These are phyloP conservation scores for Zymoseptoria pseudotritici DNA, from an alignment of 2,329 filamentous ascomycete species.

Conservation along the genomic window DNA sequence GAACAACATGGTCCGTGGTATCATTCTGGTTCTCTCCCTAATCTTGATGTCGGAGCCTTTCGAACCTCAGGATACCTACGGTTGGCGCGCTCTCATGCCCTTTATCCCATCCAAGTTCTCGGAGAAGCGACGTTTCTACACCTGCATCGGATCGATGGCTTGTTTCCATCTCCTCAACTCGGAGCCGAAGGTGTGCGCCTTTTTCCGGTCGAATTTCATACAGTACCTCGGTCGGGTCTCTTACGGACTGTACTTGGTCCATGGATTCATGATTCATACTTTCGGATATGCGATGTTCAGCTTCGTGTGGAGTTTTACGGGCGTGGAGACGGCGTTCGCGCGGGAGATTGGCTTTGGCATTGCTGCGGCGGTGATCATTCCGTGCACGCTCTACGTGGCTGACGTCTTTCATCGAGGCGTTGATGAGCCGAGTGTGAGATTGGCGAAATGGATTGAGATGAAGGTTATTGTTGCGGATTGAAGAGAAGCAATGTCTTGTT, in stretches of 20 bases:
- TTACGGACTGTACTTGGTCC: not conserved
- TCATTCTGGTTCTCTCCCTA: not conserved
- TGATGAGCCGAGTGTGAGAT: slow-evolving; percentile 1
- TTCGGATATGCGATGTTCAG: not conserved
- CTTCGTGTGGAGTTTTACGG: not conserved
- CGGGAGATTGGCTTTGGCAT: not conserved
- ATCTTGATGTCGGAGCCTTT: not conserved
- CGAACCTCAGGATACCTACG: not conserved
- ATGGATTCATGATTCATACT: not conserved
- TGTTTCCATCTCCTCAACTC: not conserved
- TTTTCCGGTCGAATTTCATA: not conserved
- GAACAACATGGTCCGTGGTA: not conserved
- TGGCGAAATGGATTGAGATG: not conserved
- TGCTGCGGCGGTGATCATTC: not conserved
- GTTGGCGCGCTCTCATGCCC: not conserved
- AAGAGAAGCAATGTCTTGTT: not conserved
- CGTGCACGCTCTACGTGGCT: not conserved
- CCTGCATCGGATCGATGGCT: not conserved
- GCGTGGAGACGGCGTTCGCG: not conserved
- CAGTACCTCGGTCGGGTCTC: not conserved
- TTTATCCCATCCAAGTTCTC: not conserved
- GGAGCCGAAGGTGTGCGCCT: not conserved
- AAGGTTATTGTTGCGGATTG: not conserved
- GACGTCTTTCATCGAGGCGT: not conserved
- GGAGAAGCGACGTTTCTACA: not conserved